phyloP scores from a whole-genome alignment of 2,329 filamentous ascomycete species.

The Epichloe glyceriae region DNA sequence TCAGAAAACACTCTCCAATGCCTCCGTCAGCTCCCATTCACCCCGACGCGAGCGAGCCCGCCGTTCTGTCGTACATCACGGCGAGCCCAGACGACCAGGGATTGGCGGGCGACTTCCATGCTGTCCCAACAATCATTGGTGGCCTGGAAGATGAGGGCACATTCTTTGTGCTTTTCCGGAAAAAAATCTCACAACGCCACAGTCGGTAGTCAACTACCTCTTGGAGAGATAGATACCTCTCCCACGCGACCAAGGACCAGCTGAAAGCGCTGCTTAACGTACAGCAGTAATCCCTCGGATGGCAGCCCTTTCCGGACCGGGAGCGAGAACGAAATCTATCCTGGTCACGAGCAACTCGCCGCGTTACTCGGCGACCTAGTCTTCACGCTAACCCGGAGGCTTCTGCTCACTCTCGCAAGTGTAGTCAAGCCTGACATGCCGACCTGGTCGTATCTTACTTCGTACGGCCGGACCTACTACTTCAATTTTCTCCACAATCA shows the following conservation, averaged over 20 bases:
- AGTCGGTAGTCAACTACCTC: constrained; percentile 48
- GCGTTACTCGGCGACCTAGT: constrained; percentile 63
- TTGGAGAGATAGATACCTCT: constrained; percentile 35
- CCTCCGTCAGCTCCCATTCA: constrained; percentile 32
- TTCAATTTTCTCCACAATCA: constrained; percentile 57
- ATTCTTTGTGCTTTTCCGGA: background rate
- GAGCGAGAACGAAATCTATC: constrained; percentile 57
- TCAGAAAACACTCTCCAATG: constrained; percentile 26
- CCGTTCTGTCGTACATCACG: background rate
- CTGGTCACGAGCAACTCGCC: constrained; percentile 63
- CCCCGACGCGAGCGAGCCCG: constrained; percentile 13
- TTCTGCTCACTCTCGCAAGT: constrained; percentile 40
- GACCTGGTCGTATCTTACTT: constrained; percentile 62
- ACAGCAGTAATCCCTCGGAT: constrained; percentile 36
- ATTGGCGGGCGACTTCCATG: constrained; percentile 47
- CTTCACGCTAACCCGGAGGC: constrained; percentile 59
- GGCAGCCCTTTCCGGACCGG: constrained; percentile 64
- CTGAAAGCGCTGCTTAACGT: constrained; percentile 48
- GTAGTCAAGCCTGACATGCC: constrained; percentile 42
- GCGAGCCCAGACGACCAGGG: constrained; percentile 12
- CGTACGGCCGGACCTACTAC: constrained; percentile 62
- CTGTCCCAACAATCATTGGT: constrained; percentile 8
- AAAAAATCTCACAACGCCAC: too few species aligned
- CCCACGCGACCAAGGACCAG: constrained; percentile 39
- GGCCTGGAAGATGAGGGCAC: constrained; percentile 1